A percentile compares a stretch with the other conserved stretches of the same genome.
These are phyloP conservation scores for Fragaria nilgerrensis DNA, from an alignment of 306 rosid species.

Conservation along the genomic window DNA sequence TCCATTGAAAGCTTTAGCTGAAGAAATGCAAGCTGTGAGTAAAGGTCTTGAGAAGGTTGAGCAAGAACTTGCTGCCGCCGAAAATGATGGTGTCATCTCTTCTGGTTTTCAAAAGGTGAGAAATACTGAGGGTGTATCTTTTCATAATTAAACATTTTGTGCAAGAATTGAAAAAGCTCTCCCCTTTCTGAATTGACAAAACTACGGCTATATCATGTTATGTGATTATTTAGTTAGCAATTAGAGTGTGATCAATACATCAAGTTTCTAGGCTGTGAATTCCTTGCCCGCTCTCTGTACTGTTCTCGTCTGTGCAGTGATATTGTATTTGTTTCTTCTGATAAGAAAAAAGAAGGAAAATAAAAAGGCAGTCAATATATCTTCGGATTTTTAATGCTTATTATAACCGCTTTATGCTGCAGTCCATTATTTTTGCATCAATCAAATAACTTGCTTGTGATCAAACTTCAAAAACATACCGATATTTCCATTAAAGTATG, in stretches of 20 bases:
- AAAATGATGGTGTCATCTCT: conserved; percentile 80
- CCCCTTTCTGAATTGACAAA: background rate
- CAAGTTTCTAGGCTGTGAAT: too few relatives aligned
- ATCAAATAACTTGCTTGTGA: background rate
- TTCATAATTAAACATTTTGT: background rate
- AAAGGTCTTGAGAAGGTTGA: conserved; percentile 98
- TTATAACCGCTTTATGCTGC: background rate
- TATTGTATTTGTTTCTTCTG: background rate
- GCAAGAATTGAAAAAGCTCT: background rate
- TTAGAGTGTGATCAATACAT: too few relatives aligned
- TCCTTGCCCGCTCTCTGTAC: too few relatives aligned
- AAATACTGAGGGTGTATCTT: background rate
- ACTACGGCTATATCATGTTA: background rate
- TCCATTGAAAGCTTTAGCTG: conserved; percentile 95
- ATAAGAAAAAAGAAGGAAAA: background rate
- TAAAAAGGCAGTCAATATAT: background rate
- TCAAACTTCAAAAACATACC: background rate
- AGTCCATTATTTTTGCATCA: background rate
- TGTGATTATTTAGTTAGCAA: too few relatives aligned
- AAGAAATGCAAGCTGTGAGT: conserved; percentile 99
- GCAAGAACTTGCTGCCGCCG: conserved; percentile 89
- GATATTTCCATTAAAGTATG: background rate
- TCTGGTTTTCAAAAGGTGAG: conserved; percentile 80
- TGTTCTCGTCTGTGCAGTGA: too few relatives aligned
- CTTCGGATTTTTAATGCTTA: background rate